These are phyloP conservation scores for Capsicum pubescens DNA, from an alignment of 257 asterid species.

Conservation along the genomic window DNA sequence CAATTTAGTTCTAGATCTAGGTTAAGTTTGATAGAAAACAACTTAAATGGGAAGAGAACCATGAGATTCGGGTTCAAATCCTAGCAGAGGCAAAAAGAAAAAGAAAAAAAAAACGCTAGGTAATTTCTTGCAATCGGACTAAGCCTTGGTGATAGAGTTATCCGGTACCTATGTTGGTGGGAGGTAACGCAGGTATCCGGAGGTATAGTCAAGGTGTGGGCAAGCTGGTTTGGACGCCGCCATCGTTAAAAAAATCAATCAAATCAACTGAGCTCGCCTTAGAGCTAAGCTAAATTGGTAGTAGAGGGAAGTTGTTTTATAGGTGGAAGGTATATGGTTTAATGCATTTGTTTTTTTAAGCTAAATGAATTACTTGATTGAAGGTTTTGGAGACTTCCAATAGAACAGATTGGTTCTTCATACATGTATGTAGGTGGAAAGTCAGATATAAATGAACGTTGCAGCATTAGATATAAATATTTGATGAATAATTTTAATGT, in stretches of 20 bases:
- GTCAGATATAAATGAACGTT: background rate
- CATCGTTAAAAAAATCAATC: background rate
- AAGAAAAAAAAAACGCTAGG: background rate
- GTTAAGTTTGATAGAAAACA: background rate
- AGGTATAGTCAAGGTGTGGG: background rate
- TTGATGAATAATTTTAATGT: background rate
- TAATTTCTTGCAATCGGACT: background rate
- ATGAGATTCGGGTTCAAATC: background rate
- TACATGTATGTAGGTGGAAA: background rate
- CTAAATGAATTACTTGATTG: slow-evolving; percentile 20
- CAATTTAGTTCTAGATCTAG: background rate
- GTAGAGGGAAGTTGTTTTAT: background rate
- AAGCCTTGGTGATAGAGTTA: background rate
- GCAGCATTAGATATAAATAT: background rate
- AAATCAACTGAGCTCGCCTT: background rate
- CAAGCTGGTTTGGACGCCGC: background rate
- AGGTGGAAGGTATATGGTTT: background rate
- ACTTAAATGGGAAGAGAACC: background rate
- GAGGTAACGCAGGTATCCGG: background rate
- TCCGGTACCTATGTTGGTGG: background rate
- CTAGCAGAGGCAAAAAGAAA: background rate
- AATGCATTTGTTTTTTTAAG: background rate
- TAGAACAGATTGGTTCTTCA: background rate
- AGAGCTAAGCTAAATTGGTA: background rate
- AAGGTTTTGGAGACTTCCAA: background rate